These are phyloP conservation scores for Amanita pseudoporphyria DNA, from an alignment of 768 basidiomycete genomes.

Conservation along the genomic window DNA sequence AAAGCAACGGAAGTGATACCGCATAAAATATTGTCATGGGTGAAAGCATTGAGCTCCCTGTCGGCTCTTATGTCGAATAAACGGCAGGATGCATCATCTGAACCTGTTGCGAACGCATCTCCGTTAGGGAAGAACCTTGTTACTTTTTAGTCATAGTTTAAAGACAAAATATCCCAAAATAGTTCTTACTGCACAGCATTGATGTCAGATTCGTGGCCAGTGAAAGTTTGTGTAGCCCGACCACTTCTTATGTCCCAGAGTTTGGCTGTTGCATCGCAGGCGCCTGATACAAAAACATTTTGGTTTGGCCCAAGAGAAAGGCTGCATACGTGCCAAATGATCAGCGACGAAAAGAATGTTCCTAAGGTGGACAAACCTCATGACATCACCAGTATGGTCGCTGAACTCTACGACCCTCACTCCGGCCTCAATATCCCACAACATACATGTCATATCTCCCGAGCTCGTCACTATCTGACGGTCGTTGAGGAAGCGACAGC, in stretches of 20 bases:
- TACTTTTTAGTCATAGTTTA: slow-evolving; percentile 9
- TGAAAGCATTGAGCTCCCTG: slow-evolving; percentile 93
- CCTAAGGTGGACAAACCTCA: slow-evolving; percentile 63
- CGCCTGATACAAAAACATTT: slow-evolving; percentile 96
- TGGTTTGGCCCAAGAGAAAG: slow-evolving; percentile 91
- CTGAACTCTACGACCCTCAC: slow-evolving; percentile 98
- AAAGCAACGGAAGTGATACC: slow-evolving; percentile 99
- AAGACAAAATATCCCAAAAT: slow-evolving; percentile 9
- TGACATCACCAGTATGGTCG: slow-evolving; percentile 98
- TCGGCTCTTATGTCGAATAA: slow-evolving; percentile 97
- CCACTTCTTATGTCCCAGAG: slow-evolving; percentile 99
- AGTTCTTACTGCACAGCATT: slow-evolving; percentile 90
- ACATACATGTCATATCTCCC: slow-evolving; percentile 99
- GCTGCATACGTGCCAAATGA: slow-evolving; percentile 30
- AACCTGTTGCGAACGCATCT: slow-evolving; percentile 97
- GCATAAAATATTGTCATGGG: slow-evolving; percentile 97
- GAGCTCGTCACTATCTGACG: slow-evolving; percentile 97
- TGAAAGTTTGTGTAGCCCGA: slow-evolving; percentile 96
- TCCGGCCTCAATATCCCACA: slow-evolving; percentile 99
- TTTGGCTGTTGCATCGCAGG: slow-evolving; percentile 97
- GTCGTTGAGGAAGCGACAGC: slow-evolving; percentile 98
- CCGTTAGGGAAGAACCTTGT: slow-evolving; percentile 97
- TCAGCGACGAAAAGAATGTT: slow-evolving; percentile 12
- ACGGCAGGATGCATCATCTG: slow-evolving; percentile 97
- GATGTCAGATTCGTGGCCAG: slow-evolving; percentile 97